Evolutionary conservation across 2,329 filamentous ascomycete genomes (phyloP), one percentile per base, ranked within the genome.

Genomic region (Rutstroemia sp.): DNA sequence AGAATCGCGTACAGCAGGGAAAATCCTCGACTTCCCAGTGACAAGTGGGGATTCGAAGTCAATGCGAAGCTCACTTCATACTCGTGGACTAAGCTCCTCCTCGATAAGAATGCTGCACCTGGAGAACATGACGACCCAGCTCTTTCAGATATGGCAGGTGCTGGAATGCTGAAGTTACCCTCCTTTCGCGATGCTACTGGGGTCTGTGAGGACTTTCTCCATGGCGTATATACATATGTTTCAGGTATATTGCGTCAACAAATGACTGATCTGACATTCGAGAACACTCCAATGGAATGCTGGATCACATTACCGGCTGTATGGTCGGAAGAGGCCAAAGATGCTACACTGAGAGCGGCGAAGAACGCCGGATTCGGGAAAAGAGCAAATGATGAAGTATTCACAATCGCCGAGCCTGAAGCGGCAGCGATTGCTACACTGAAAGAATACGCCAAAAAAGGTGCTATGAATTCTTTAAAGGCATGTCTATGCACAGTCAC

Each of bases 1-100:
- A 58, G 56, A 48, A 63, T 64, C 38, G 62, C 63, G 2, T 65
- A 65, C 38, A 41, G 10, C 1, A n/a, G 10, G 1, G 62, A 65
- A 34, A 65, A 65, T 39, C 14, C 54, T 0, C 21, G 45, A 1
- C 21, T 63, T 3, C 5, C 25, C 0, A 52, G 7, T 4, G 59
- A 63, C 34, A 63, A 62, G 41, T 66, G 63, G 62, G 63, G 64
- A n/a, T 66, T 64, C n/a, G 51, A 62, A 27, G 64, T 64, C 5
- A 5, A 54, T 2, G 38, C 64, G 0, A 61, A 62, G 52, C 44
- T 59, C 2, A 56, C n/a, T 4, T 65, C 63, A 23, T 65, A 63
- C 38, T 65, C 64, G 2, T 66, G 64, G 64, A 65, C 64, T 1
- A 66, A 66, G 42, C 63, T 65, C 39, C 39, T 65, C 2, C 62